phyloP scores from a whole-genome alignment of 1,284 basidiomycete genomes.

The Marasmius sp. region DNA sequence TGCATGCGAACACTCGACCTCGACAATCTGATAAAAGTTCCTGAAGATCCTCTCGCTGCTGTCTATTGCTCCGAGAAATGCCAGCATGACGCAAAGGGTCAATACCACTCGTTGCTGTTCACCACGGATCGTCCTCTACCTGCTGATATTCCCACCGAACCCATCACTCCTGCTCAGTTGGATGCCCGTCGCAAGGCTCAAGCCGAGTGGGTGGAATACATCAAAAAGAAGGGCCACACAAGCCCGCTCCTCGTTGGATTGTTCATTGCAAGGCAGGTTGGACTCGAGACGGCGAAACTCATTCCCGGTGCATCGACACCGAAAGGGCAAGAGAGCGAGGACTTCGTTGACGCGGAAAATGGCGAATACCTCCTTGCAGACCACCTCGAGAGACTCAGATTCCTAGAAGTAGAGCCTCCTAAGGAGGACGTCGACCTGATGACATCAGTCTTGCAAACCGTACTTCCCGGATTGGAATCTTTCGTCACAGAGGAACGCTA shows the following conservation, averaged over 20 bases:
- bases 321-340: conserved; percentile 18
- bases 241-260: conserved; percentile 62
- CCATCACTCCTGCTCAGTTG: conserved; percentile 26
- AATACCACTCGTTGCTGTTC: conserved; percentile 71
- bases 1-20: conserved; percentile 61
- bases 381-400: conserved; percentile 72
- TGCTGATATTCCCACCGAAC: conserved; percentile 41
- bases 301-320: conserved; percentile 21
- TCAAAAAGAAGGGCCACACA: conserved; percentile 47
- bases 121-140: conserved; percentile 64
- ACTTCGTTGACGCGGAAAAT: conserved; percentile 48
- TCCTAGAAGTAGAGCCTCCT: conserved; percentile 50
- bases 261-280: conserved; percentile 70
- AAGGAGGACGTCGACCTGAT: conserved; percentile 56
- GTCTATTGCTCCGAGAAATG: conserved; percentile 75
- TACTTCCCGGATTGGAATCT: conserved; percentile 69
- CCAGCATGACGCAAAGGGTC: conserved; percentile 49
- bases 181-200: conserved; percentile 60
- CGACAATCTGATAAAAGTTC: conserved; percentile 41
- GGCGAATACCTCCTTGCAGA: conserved; percentile 66
- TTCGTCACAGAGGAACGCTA: conserved; percentile 66
- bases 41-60: conserved; percentile 52
- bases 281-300: conserved; percentile 59
- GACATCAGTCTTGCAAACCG: conserved; percentile 53
- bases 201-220: conserved; percentile 49